Percentiles rank a stretch among this genome's conserved stretches.
phyloP scores from a whole-genome alignment of 1,284 basidiomycete genomes.

The Trichosporon asahii region DNA sequence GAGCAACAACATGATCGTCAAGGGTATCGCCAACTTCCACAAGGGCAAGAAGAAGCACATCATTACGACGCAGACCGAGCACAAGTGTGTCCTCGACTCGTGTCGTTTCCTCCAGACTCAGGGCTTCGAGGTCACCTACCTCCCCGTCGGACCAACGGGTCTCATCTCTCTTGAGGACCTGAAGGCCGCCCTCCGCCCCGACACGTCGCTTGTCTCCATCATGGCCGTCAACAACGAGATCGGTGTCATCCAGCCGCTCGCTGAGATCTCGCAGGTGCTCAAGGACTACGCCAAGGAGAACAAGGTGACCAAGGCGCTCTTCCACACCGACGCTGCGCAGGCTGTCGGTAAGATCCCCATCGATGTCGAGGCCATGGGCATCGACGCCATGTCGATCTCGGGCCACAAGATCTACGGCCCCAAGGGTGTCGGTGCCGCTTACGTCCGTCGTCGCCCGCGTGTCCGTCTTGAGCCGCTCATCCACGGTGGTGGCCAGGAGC shows the following conservation, averaged over 20 bases:
- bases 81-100: constrained; percentile 98
- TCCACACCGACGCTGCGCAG: constrained; percentile 98
- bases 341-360: constrained; percentile 86
- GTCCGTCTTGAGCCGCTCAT: constrained; percentile 94
- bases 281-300: constrained; percentile 51
- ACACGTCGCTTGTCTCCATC: constrained; percentile 83
- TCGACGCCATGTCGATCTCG: constrained; percentile 94
- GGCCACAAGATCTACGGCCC: constrained; percentile 99
- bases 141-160: constrained; percentile 87
- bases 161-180: constrained; percentile 72
- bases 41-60: constrained; percentile 85
- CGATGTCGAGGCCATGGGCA: constrained; percentile 92
- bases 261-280: constrained; percentile 84
- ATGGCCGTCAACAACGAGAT: constrained; percentile 99
- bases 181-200: constrained; percentile 77
- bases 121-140: constrained; percentile 96
- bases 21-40: constrained; percentile 93
- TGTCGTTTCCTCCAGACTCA: constrained; percentile 93
- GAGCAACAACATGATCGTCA: constrained; percentile 97
- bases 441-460: constrained; percentile 86
- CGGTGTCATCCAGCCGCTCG: constrained; percentile 95
- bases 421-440: constrained; percentile 92
- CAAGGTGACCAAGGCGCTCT: constrained; percentile 81
- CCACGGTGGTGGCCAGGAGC: constrained; percentile 95
- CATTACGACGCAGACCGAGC: constrained; percentile 91